These are phyloP conservation scores for Sesbania bispinosa DNA, from an alignment of 306 rosid species.

Conservation along the genomic window DNA sequence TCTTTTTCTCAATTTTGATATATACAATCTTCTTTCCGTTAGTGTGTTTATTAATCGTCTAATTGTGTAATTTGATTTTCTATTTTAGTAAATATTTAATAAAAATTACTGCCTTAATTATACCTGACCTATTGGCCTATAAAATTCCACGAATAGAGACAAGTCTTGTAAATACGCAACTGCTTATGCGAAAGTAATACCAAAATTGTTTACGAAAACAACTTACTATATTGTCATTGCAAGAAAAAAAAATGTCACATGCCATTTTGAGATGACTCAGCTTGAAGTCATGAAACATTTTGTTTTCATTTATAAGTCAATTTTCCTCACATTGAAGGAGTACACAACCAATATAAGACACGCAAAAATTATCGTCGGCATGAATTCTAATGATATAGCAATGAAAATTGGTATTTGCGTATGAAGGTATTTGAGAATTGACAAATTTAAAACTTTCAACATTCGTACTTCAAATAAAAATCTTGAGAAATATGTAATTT, in stretches of 20 bases:
- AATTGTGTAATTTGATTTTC: background rate
- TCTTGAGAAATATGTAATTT: background rate
- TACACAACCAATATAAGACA: too few relatives aligned
- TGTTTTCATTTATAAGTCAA: background rate
- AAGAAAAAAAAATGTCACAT: background rate
- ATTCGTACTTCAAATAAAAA: background rate
- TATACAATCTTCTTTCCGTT: background rate
- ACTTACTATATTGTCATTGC: background rate
- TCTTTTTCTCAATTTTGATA: background rate
- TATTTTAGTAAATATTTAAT: background rate
- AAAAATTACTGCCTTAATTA: background rate
- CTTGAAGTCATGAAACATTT: background rate
- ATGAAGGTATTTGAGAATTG: too few relatives aligned
- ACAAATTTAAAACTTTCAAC: too few relatives aligned
- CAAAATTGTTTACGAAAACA: background rate
- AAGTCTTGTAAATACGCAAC: background rate
- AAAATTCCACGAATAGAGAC: background rate
- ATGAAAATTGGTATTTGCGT: too few relatives aligned
- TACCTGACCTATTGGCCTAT: background rate
- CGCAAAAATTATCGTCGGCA: too few relatives aligned
- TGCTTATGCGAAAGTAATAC: background rate
- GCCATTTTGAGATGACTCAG: background rate
- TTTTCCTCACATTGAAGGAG: background rate
- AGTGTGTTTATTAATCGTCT: background rate
- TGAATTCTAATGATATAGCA: too few relatives aligned